Percentiles rank a stretch among this genome's conserved stretches.
Evolutionary conservation across 352 stramenopile genomes (phyloP).

Genomic region (Globisporangium abappressorium): DNA sequence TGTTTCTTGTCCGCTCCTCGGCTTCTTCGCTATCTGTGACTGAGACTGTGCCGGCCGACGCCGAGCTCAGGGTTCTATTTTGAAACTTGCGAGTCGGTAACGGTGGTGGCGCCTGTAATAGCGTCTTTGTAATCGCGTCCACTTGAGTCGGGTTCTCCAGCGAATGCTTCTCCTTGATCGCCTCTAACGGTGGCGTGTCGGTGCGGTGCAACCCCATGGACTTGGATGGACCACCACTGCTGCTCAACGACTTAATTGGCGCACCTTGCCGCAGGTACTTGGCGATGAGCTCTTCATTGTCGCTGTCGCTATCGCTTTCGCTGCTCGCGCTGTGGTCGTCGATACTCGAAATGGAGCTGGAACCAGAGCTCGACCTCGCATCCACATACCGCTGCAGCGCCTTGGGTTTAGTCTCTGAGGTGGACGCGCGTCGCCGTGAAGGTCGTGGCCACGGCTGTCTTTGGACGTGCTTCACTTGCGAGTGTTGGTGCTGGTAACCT

Average conservation of each 20-base stretch:
- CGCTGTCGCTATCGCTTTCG: conserved; percentile 4
- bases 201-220: background rate
- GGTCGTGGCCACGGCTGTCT: background rate
- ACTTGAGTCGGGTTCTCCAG: background rate
- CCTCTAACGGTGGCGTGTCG: conserved; percentile 5
- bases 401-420: conserved; percentile 3
- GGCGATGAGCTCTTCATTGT: conserved; percentile 21
- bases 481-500: background rate
- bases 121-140: background rate
- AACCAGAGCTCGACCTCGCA: background rate
- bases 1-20: conserved; percentile 17
- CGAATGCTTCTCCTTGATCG: conserved; percentile 17
- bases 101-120: background rate
- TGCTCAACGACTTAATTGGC: conserved; percentile 10
- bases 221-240: background rate
- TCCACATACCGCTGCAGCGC: conserved; percentile 4
- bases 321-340: conserved; percentile 14
- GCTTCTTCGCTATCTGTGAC: conserved; percentile 27
- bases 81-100: conserved; percentile 1
- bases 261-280: conserved; percentile 15
- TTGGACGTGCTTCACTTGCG: background rate
- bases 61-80: conserved; percentile 30
- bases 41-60: conserved; percentile 31
- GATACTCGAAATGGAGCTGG: conserved; percentile 17
- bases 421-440: conserved; percentile 13